Evolutionary conservation across 106 monocot species (phyloP).

Genomic region (Platanthera guangdongensis): DNA sequence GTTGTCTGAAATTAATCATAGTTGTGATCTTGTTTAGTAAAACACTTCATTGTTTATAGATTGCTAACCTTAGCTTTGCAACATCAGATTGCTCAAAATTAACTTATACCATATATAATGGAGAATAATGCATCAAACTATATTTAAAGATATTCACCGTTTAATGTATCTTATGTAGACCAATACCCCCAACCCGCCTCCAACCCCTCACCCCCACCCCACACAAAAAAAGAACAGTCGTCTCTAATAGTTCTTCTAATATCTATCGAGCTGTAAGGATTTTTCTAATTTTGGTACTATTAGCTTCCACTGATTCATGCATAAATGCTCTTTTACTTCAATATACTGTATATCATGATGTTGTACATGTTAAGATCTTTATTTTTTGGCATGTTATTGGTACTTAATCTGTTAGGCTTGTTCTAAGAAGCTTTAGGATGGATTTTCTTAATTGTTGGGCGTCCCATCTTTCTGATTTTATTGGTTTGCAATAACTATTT

Average conservation of each 20-base stretch:
- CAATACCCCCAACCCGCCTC: too few species aligned
- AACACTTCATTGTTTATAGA: neutral
- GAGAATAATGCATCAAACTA: neutral
- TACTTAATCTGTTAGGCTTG: neutral
- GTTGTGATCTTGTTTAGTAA: neutral
- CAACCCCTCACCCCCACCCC: too few species aligned
- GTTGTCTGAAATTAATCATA: neutral
- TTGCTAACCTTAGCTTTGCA: neutral
- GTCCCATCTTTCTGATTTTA: neutral
- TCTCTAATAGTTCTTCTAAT: neutral
- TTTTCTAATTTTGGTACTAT: neutral
- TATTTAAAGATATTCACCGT: neutral
- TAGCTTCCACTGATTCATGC: neutral
- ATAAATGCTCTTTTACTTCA: neutral
- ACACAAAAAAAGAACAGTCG: neutral
- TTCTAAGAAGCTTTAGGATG: neutral
- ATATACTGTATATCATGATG: neutral
- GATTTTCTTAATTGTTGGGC: neutral
- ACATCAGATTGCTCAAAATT: neutral
- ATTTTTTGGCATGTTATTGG: neutral
- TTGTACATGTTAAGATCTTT: neutral
- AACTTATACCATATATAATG: neutral
- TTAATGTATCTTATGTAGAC: too few species aligned
- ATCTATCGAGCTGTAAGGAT: too few species aligned
- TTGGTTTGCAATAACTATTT: neutral